These are phyloP conservation scores for Vinca major DNA, from an alignment of 305 asterid genomes.

Conservation along the genomic window DNA sequence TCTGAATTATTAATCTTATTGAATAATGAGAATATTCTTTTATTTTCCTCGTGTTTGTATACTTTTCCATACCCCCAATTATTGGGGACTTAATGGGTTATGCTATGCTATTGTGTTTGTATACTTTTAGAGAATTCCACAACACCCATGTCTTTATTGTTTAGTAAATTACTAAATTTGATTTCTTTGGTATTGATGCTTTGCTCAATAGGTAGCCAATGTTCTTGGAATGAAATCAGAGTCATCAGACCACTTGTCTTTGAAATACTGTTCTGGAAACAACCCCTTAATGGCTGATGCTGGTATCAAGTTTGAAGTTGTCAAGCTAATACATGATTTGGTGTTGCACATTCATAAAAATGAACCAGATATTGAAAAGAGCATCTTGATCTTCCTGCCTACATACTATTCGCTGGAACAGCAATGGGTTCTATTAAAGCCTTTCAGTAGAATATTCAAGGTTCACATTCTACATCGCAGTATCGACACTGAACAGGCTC, in stretches of 20 bases:
- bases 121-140: not conserved
- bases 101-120: too few species aligned
- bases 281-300: slow-evolving; percentile 56
- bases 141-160: not conserved
- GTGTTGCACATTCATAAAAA: slow-evolving; percentile 68
- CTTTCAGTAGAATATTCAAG: slow-evolving; percentile 49
- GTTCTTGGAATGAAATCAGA: slow-evolving; percentile 56
- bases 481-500: slow-evolving; percentile 83
- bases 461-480: slow-evolving; percentile 91
- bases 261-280: slow-evolving; percentile 66
- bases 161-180: not conserved
- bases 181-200: slow-evolving; percentile 6
- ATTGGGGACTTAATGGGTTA: too few species aligned
- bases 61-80: too few species aligned
- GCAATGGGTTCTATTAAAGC: slow-evolving; percentile 81
- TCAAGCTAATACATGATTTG: slow-evolving; percentile 74
- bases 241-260: slow-evolving; percentile 41
- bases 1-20: too few species aligned
- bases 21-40: too few species aligned
- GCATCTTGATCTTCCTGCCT: slow-evolving; percentile 89
- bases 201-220: slow-evolving; percentile 44
- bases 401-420: slow-evolving; percentile 75
- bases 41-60: too few species aligned
- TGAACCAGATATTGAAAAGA: slow-evolving; percentile 89
- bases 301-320: slow-evolving; percentile 51